Evolutionary conservation across 2,329 filamentous ascomycete species (phyloP), one percentile per base, ranked within the genome.

Genomic region (Pyricularia sp.): DNA sequence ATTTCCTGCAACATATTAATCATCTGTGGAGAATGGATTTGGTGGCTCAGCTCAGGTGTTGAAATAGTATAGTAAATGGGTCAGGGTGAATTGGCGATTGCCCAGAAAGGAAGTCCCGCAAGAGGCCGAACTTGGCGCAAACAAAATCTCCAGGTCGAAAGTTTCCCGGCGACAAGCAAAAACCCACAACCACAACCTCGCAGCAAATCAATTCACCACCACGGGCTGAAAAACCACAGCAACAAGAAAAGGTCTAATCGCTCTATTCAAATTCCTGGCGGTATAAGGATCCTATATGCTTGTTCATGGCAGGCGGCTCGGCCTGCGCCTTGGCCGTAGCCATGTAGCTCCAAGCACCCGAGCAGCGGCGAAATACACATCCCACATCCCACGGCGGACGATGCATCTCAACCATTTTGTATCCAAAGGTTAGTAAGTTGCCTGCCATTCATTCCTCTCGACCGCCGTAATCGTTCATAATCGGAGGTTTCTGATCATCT

Each of bases 381-480:
- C 60, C 19, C n/a, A 22, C 60, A 22, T 40, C 13, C 33, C 33
- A 19, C 62, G 10, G 40, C 40, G 9, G n/a, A 16, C 30, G 30
- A 13, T 63, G 33, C 62, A 63, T 26, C 62, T 63, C 35, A 63
- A 63, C 40, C 62, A 63, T 12, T 63, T 53, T 8, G 49, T 63
- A 2, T 63, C 40, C 62, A 33, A 24, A 53, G 62, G 35, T 24
- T 5, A 53, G 22, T 19, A 44, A 31, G 57, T 60, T 60, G n/a
- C 13, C 5, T 60, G n/a, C 13, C 5, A 22, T 31, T 28, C 12
- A 16, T n/a, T 19, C 5, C 3, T 2, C 19, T 49, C 40, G 40
- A 16, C 4, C 19, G 7, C 4, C 5, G n/a, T 49, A 6, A 9
- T 5, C 7, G 19, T 4, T 35, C 16, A 10, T n/a, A n/a, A 49